A percentile compares a stretch with the other conserved stretches of the same genome.
phyloP scores from a whole-genome alignment of 164 flowering plant species.

The Stephania yunnanensis region DNA sequence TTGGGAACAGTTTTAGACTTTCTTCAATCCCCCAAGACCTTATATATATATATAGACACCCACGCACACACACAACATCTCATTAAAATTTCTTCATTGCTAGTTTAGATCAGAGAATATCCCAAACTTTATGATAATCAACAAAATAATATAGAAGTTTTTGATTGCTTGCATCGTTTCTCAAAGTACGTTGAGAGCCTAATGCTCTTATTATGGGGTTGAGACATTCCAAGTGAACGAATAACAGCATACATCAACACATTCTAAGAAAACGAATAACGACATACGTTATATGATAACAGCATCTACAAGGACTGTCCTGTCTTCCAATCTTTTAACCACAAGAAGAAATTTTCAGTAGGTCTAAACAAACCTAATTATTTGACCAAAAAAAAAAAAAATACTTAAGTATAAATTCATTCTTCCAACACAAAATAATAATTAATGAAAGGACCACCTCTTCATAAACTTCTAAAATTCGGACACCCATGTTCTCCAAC shows the following conservation, averaged over 20 bases:
- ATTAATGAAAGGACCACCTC: slow-evolving; percentile 47
- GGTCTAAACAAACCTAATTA: background rate
- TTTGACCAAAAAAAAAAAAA: too few relatives aligned
- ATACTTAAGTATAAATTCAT: background rate
- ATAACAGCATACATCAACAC: too few relatives aligned
- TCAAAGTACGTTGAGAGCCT: background rate
- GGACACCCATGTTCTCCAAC: slow-evolving; percentile 74
- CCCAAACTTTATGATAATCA: background rate
- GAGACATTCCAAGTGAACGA: too few relatives aligned
- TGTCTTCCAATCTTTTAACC: too few relatives aligned
- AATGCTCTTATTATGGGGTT: too few relatives aligned
- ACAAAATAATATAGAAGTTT: background rate
- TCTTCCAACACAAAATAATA: background rate
- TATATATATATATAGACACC: too few relatives aligned
- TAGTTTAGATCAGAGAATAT: background rate
- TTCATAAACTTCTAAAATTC: slow-evolving; percentile 65
- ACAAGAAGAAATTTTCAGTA: background rate
- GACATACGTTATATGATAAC: too few relatives aligned
- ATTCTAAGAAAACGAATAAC: too few relatives aligned
- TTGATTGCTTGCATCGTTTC: background rate
- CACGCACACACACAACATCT: background rate
- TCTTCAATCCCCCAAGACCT: too few relatives aligned
- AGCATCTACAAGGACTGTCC: too few relatives aligned
- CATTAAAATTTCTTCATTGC: background rate
- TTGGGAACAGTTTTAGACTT: background rate